A percentile compares a stretch with the other conserved stretches of the same genome.
phyloP scores from a whole-genome alignment of 176 grass and related monocot genomes.

The Musa troglodytarum region DNA sequence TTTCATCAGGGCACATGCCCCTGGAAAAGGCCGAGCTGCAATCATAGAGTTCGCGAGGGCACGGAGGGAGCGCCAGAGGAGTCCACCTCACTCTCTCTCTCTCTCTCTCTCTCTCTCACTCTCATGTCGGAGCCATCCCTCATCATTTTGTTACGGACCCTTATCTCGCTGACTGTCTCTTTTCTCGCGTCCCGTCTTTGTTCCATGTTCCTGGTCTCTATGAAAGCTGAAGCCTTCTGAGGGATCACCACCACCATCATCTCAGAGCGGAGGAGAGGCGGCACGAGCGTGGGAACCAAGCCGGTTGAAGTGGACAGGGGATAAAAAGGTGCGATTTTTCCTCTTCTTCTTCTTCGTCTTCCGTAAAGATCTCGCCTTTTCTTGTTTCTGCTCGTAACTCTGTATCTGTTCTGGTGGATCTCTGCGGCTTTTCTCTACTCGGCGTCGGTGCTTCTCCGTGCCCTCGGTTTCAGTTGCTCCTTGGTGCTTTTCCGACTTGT shows the following conservation, averaged over 20 bases:
- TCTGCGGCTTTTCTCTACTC: neutral
- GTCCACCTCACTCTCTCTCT: too few relatives aligned
- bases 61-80: too few relatives aligned
- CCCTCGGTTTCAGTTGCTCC: neutral
- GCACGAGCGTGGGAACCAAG: neutral
- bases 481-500: neutral
- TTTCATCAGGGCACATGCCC: too few relatives aligned
- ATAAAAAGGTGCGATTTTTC: neutral
- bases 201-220: too few relatives aligned
- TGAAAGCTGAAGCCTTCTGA: too few relatives aligned
- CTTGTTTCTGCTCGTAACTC: neutral
- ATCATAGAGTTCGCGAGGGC: too few relatives aligned
- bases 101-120: too few relatives aligned
- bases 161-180: too few relatives aligned
- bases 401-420: neutral
- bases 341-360: neutral
- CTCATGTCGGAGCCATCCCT: too few relatives aligned
- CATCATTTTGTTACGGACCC: too few relatives aligned
- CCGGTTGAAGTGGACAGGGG: neutral
- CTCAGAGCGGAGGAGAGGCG: neutral
- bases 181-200: too few relatives aligned
- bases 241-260: neutral
- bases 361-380: neutral
- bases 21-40: too few relatives aligned
- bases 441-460: neutral